Evolutionary conservation across 805 yeast genomes (phyloP).

Genomic region (Suhomyces xylopsoci): DNA sequence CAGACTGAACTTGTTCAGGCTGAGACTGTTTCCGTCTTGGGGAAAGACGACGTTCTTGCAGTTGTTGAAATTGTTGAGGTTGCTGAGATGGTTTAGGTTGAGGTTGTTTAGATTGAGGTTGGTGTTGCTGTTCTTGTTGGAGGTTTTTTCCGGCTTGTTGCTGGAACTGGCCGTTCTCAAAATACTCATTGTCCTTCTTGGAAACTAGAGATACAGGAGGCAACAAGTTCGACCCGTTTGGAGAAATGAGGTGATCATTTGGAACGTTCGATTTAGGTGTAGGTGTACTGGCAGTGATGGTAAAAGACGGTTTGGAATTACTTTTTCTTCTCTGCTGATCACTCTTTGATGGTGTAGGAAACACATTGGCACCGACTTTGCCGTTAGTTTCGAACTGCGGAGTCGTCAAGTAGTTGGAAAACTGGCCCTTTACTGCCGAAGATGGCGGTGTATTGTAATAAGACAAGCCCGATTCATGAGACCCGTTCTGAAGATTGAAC

Average conservation of each 20-base stretch:
- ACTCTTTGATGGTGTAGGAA: conserved; percentile 7
- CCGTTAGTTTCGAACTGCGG: conserved; percentile 7
- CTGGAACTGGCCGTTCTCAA: background rate
- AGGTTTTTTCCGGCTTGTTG: background rate
- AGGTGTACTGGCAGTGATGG: conserved; percentile 1
- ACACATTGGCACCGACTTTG: background rate
- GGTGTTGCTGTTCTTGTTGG: background rate
- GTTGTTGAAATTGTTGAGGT: too few relatives aligned
- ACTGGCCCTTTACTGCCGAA: conserved; percentile 12
- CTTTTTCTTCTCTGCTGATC: background rate
- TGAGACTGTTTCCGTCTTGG: background rate
- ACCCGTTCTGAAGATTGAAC: conserved; percentile 2
- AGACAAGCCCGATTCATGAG: background rate
- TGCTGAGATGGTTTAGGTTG: too few relatives aligned
- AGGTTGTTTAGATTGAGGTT: too few relatives aligned
- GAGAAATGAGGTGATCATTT: background rate
- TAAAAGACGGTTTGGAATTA: background rate
- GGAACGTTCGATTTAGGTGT: background rate
- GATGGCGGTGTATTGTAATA: conserved; percentile 21
- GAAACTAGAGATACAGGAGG: conserved; percentile 12
- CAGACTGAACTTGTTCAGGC: background rate
- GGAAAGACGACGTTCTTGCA: background rate
- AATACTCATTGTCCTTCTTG: background rate
- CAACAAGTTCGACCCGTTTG: conserved; percentile 9
- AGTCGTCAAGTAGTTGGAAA: conserved; percentile 9